These are phyloP conservation scores for Schoenoplectus tabernaemontani DNA, from an alignment of 202 grass and related monocot genomes.

Conservation along the genomic window DNA sequence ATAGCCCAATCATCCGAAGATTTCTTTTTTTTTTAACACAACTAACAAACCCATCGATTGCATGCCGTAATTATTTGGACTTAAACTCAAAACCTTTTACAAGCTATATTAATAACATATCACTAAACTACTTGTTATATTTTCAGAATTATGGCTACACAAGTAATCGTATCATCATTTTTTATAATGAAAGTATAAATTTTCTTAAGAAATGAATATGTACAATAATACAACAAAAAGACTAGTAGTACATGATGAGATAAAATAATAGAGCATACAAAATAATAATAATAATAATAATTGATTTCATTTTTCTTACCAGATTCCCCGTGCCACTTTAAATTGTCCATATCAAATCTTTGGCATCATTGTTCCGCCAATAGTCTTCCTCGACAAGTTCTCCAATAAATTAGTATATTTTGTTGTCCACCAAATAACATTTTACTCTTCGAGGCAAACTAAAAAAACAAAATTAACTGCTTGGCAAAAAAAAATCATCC, in stretches of 20 bases:
- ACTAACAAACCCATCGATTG: no score
- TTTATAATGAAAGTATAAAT: neutral
- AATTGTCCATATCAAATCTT: neutral
- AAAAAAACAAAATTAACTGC: neutral
- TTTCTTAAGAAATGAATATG: neutral
- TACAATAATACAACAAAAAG: neutral
- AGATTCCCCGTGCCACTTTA: neutral
- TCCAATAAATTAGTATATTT: neutral
- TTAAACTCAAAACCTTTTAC: neutral
- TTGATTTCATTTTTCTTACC: neutral
- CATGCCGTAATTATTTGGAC: neutral
- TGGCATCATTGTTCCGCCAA: neutral
- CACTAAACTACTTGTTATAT: neutral
- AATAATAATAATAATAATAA: neutral
- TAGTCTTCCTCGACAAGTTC: neutral
- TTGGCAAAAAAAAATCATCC: no score
- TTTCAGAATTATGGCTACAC: neutral
- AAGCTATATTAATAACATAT: neutral
- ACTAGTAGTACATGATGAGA: neutral
- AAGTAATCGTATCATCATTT: no score
- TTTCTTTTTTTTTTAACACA: neutral
- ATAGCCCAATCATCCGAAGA: neutral
- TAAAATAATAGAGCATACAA: no score
- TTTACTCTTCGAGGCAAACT: neutral
- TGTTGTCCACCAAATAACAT: neutral